Base-by-base conservation (phyloP, 2,329 filamentous ascomycete species). In the Venturia carpophila region DNA sequence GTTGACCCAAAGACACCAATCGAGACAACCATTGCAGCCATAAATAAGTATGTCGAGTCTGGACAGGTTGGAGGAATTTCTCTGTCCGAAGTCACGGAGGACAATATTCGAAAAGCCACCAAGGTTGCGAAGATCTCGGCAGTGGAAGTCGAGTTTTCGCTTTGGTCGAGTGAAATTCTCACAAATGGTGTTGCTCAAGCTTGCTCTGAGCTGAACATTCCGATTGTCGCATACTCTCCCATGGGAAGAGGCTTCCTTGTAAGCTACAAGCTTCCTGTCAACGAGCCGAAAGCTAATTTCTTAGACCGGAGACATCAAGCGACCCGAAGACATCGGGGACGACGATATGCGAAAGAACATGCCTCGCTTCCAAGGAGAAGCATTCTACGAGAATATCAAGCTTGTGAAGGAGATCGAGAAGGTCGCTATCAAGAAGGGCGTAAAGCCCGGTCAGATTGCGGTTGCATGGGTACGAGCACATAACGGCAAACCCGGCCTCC, bases 181-280 rank as follows among this genome's bases (percentile, higher is more conserved):
- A 73, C 80, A 21, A 87, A 87, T 67, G 84, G 80, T 21, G 79
- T 87, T 1, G 82, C 82, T 2, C 71, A 77, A 64, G 78, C 81
- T 1, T 87, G 84, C 67, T 80, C 78, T 1, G 81, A 92, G 71
- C 75, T 88, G 58, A 77, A 80, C 60, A 91, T 93, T 67, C 86
- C 88, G 0, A 77, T 92, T 60, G 75, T 91, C 42, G 88, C 87
- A 0, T 92, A 91, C 92, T 87, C 87, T 56, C 89, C 90, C 0
- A 78, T 92, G 0, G 86, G 88, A 4, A 78, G 83, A 37, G 85
- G 85, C 0, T 82, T 84, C 75, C 45, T 47, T 19, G 24, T 49
- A n/a, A 55, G n/a, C 17, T 21, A 43, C 11, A 13, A 27, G 21
- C 60, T 19, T 39, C 27, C 19, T 19, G 21, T 30, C n/a, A 37